Percentiles rank a stretch among this genome's conserved stretches.
These are phyloP conservation scores for Penicillium sp. DNA, from an alignment of 2,329 filamentous ascomycete genomes.

Conservation along the genomic window DNA sequence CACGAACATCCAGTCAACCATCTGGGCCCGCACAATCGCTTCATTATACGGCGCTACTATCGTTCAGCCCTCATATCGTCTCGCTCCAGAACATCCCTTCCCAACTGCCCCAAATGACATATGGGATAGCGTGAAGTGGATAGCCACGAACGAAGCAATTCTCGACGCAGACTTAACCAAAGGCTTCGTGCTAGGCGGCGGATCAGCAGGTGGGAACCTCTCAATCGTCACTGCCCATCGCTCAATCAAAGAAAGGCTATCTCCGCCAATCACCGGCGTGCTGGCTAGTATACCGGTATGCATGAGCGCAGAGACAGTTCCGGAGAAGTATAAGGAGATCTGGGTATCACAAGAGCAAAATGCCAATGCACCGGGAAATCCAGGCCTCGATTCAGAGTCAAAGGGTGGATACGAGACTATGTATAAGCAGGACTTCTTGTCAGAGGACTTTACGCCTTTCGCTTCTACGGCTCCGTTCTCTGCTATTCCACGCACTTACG, in stretches of 20 bases:
- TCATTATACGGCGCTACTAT: conserved; percentile 20
- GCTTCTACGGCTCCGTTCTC: background rate
- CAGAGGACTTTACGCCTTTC: conserved; percentile 13
- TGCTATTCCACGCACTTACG: conserved; percentile 36
- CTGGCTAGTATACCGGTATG: conserved; percentile 48
- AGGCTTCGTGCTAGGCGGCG: conserved; percentile 54
- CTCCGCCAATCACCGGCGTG: conserved; percentile 49
- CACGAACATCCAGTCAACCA: conserved; percentile 17
- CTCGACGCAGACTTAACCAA: conserved; percentile 44
- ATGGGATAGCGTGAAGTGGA: conserved; percentile 51
- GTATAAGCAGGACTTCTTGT: conserved; percentile 18
- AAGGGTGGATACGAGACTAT: conserved; percentile 24
- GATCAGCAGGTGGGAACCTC: conserved; percentile 50
- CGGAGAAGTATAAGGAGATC: conserved; percentile 41
- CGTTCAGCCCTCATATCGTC: conserved; percentile 29
- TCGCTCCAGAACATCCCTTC: conserved; percentile 52
- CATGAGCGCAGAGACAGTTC: conserved; percentile 31
- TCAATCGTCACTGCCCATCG: conserved; percentile 42
- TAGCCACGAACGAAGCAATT: conserved; percentile 39
- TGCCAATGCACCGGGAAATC: conserved; percentile 10
- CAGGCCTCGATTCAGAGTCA: conserved; percentile 26
- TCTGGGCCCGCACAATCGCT: conserved; percentile 20
- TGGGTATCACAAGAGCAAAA: conserved; percentile 49
- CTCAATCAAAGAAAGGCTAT: conserved; percentile 43
- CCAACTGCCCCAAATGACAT: conserved; percentile 47